phyloP scores from a whole-genome alignment of 768 basidiomycete species.

The Russula lepida region DNA sequence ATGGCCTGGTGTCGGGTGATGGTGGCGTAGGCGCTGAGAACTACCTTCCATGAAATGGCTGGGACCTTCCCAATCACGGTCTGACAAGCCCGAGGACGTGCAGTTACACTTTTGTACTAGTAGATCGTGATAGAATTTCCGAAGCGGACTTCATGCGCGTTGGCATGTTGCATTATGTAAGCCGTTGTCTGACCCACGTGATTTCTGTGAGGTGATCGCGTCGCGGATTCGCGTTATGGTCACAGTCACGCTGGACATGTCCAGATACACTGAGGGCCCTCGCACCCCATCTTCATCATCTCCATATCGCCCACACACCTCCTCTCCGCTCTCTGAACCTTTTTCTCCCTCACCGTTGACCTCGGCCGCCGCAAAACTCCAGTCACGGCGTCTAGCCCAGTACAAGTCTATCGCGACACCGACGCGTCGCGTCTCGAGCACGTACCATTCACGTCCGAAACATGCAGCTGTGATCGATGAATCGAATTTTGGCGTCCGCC shows the following conservation, averaged over 20 bases:
- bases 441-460: constrained; percentile 10
- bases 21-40: background rate
- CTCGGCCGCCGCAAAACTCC: constrained; percentile 7
- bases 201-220: background rate
- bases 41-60: background rate
- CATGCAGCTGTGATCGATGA: background rate
- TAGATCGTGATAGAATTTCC: too few species aligned
- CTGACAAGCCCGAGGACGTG: too few species aligned
- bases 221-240: background rate
- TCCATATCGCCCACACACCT: constrained; percentile 12
- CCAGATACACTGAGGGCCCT: background rate
- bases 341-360: constrained; percentile 14
- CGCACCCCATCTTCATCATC: constrained; percentile 16
- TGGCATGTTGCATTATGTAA: too few species aligned
- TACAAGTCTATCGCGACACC: constrained; percentile 18
- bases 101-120: background rate
- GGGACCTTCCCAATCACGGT: background rate
- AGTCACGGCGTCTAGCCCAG: constrained; percentile 17
- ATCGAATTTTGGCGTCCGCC: background rate
- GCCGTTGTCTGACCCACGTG: too few species aligned
- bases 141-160: too few species aligned
- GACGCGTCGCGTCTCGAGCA: constrained; percentile 10
- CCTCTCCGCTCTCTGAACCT: constrained; percentile 14
- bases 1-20: background rate
- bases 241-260: background rate